phyloP scores from a whole-genome alignment of 768 basidiomycete genomes.

The Pleurotus salmoneostramineus region DNA sequence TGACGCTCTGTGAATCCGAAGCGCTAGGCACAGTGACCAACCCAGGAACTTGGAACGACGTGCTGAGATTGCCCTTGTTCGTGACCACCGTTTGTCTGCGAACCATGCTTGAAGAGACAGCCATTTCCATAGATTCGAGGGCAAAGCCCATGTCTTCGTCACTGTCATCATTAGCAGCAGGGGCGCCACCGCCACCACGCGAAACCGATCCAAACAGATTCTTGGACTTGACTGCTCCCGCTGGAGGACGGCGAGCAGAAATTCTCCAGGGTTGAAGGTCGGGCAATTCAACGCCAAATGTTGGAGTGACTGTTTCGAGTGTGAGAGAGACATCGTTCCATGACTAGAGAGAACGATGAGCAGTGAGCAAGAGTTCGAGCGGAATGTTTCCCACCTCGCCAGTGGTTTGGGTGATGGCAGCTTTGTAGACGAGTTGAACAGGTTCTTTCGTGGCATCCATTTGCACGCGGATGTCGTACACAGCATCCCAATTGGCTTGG shows the following conservation, averaged over 20 bases:
- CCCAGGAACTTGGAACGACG: slow-evolving; percentile 39
- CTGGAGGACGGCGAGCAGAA: neutral
- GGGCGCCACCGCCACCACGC: neutral
- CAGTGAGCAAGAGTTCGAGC: neutral
- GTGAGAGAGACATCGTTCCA: slow-evolving; percentile 18
- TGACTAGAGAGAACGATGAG: slow-evolving; percentile 7
- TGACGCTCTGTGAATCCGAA: slow-evolving; percentile 33
- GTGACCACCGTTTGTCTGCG: neutral
- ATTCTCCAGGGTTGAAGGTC: slow-evolving; percentile 1
- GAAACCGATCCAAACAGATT: too few relatives aligned
- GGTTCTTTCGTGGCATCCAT: slow-evolving; percentile 28
- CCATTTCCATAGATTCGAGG: neutral
- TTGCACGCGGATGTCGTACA: slow-evolving; percentile 36
- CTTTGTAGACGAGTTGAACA: slow-evolving; percentile 33
- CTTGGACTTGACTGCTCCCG: too few relatives aligned
- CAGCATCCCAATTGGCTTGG: slow-evolving; percentile 27
- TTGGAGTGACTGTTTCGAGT: slow-evolving; percentile 19
- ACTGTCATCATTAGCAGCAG: neutral
- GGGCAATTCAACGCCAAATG: slow-evolving; percentile 16
- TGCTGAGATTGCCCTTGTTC: slow-evolving; percentile 25
- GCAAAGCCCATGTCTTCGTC: neutral
- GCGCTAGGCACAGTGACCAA: slow-evolving; percentile 39
- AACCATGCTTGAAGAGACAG: neutral
- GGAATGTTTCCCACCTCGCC: slow-evolving; percentile 26
- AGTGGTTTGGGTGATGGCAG: slow-evolving; percentile 30